These are phyloP conservation scores for Thermochaetoides thermophila DNA, from an alignment of 495 filamentous ascomycete genomes.

Conservation along the genomic window DNA sequence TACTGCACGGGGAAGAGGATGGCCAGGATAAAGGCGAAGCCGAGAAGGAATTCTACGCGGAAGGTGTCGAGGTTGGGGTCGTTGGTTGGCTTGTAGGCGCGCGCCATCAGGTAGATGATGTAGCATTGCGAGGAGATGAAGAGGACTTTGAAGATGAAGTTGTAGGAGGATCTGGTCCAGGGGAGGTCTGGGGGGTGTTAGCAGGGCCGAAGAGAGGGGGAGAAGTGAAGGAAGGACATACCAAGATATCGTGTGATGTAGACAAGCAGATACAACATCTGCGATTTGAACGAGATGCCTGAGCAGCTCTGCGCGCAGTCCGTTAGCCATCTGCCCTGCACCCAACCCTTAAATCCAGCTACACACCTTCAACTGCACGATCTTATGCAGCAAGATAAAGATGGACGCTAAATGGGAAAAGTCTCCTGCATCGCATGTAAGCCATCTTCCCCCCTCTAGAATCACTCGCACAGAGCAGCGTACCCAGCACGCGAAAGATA, in stretches of 20 bases:
- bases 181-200: slow-evolving; percentile 52
- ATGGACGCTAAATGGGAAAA: slow-evolving; percentile 91
- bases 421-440: slow-evolving; percentile 45
- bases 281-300: slow-evolving; percentile 95
- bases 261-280: slow-evolving; percentile 82
- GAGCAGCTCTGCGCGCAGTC: slow-evolving; percentile 69
- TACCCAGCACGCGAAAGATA: slow-evolving; percentile 76
- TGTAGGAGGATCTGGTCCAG: slow-evolving; percentile 74
- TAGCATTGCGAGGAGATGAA: slow-evolving; percentile 84
- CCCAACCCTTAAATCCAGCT: not conserved
- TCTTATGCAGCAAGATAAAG: slow-evolving; percentile 88
- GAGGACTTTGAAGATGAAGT: slow-evolving; percentile 86
- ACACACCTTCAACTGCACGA: slow-evolving; percentile 74
- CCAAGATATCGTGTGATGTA: slow-evolving; percentile 87
- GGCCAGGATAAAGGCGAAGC: slow-evolving; percentile 59
- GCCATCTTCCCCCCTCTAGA: slow-evolving; percentile 1
- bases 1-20: slow-evolving; percentile 76
- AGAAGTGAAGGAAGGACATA: slow-evolving; percentile 17
- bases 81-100: slow-evolving; percentile 88
- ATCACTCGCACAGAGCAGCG: slow-evolving; percentile 11
- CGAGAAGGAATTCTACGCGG: slow-evolving; percentile 83
- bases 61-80: slow-evolving; percentile 94
- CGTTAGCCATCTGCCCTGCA: too few relatives aligned
- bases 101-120: slow-evolving; percentile 92
- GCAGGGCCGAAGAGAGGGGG: not conserved